Percentiles rank a stretch among this genome's conserved stretches.
phyloP scores from a whole-genome alignment of 75 land plant genomes.

The Isoetes taiwanensis region DNA sequence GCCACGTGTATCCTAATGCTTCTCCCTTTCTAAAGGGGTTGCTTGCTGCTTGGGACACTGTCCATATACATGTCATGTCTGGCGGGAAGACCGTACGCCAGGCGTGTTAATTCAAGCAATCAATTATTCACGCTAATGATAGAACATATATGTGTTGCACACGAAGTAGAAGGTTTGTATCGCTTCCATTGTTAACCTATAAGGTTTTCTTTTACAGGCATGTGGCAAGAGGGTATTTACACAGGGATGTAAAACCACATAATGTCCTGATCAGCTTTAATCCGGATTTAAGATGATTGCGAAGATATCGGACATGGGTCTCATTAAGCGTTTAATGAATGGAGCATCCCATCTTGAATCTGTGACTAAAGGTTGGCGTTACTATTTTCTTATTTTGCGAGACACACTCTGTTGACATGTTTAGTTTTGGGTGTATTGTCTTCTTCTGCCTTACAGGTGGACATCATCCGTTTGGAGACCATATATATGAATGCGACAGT shows the following conservation, averaged over 20 bases:
- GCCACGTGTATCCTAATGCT: no score
- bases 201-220: no score
- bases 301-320: slow-evolving; percentile 96
- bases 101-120: no score
- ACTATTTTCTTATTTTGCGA: slow-evolving; percentile 12
- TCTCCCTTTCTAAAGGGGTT: no score
- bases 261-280: slow-evolving; percentile 73
- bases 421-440: slow-evolving; percentile 85
- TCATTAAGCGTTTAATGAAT: slow-evolving; percentile 67
- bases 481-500: slow-evolving; percentile 59
- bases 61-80: no score
- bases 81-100: no score
- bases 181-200: no score
- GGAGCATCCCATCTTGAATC: slow-evolving; percentile 46
- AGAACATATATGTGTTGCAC: no score
- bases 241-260: slow-evolving; percentile 94
- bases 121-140: no score
- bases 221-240: no score
- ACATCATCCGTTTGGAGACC: slow-evolving; percentile 77
- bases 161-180: no score
- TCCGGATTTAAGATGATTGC: slow-evolving; percentile 37
- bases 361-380: slow-evolving; percentile 47
- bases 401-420: slow-evolving; percentile 75
- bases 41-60: no score
- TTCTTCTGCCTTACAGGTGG: slow-evolving; percentile 92